Evolutionary conservation across 768 basidiomycete species (phyloP), one percentile per base, ranked within the genome.

Genomic region (Amanita rubescens): DNA sequence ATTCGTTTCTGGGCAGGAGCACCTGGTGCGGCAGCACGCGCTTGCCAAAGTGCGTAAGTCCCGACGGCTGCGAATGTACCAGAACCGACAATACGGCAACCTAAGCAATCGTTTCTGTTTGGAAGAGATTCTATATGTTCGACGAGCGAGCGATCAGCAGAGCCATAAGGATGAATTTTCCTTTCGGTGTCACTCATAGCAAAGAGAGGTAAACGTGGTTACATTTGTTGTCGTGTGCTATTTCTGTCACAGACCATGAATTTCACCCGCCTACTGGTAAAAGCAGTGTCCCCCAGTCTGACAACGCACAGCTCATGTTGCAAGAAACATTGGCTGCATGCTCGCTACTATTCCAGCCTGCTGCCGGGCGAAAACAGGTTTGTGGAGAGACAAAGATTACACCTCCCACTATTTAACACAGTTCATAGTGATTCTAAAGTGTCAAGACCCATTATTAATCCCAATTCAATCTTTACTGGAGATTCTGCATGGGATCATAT

Each of bases 71-170:
- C 79, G 5, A 89, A 75, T 1, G 82, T 80, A 27, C 71, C 80
- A 0, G 85, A 78, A 17, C 87, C 86, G 37, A 86, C 77, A 51
- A 89, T 69, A 38, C 79, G 78, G 64, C 88, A 90, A 1, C 83
- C 75, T n/a, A 86, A 60, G 56, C 87, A 90, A 7, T 53, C 52
- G 2, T 53, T 32, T 12, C 45, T 53, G 10, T n/a, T 30, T 37
- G 52, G 24, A 15, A 45, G 19, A 4, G 33, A 27, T 5, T 39
- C 38, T 51, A 33, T 17, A 14, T 51, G 32, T 20, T 49, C 47
- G 20, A 49, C 47, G n/a, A 46, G 44, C 15, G 44, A 46, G 44
- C 44, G 44, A 30, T 46, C 44, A 30, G 44, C 44, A n/a, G 44
- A 17, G 17, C 44, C 44, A 46, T 46, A 46, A 8, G 44, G 30